A percentile compares a stretch with the other conserved stretches of the same genome.
Conservation (phyloP, 768 basidiomycete species). For the Pleurotus salmoneostramineus region DNA sequence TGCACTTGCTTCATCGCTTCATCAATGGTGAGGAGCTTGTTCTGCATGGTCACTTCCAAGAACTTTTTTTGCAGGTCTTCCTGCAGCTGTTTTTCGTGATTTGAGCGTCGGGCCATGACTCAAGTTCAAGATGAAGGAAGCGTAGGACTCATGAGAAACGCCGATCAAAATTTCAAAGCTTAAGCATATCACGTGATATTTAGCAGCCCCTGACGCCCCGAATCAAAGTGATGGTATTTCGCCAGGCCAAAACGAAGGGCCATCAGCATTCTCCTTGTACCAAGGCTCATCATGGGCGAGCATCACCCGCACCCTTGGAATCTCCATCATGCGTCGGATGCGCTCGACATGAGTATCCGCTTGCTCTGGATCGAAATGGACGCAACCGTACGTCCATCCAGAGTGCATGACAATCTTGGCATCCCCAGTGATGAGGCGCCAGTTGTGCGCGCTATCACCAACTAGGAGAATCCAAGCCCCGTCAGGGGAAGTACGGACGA, state of each 20-base stretch:
- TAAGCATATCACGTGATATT: no score
- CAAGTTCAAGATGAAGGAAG: background rate
- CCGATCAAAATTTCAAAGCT: background rate
- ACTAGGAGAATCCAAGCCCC: constrained; percentile 54
- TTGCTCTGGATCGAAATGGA: constrained; percentile 36
- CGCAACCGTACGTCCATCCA: constrained; percentile 28
- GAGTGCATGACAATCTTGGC: constrained; percentile 29
- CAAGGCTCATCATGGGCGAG: constrained; percentile 52
- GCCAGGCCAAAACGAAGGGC: constrained; percentile 38
- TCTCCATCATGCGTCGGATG: constrained; percentile 31
- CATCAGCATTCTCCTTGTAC: constrained; percentile 43
- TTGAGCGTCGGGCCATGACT: background rate
- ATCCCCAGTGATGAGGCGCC: constrained; percentile 44
- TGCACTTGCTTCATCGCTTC: constrained; percentile 30
- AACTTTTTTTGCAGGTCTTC: background rate
- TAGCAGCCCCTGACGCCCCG: background rate
- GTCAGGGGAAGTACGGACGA: constrained; percentile 48
- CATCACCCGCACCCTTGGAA: constrained; percentile 39
- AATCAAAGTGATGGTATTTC: constrained; percentile 21
- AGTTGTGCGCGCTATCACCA: constrained; percentile 55
- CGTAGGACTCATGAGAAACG: background rate
- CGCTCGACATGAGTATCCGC: constrained; percentile 38
- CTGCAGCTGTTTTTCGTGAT: background rate
- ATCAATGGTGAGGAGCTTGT: constrained; percentile 21
- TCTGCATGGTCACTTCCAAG: background rate